Evolutionary conservation across 1,284 basidiomycete species (phyloP), one percentile per base, ranked within the genome.

Genomic region (Leccinum cinnamomeum): DNA sequence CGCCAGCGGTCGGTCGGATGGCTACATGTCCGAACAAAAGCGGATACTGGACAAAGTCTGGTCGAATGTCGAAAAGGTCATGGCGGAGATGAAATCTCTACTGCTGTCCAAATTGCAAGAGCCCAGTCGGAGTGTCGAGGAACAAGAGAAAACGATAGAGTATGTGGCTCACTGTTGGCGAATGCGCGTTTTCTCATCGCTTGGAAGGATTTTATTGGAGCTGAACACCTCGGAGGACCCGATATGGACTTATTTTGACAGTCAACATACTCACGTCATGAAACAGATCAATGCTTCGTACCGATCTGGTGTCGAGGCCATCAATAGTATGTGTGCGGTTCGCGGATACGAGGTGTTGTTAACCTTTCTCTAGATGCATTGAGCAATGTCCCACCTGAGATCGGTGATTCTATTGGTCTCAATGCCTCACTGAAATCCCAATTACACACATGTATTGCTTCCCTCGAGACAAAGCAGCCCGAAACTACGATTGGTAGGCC

Each of bases 131-230:
- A 88, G 85, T 54, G 85, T 97, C 4, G 97, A 99, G 63, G 97
- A 98, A 68, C 94, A 98, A 66, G 96, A 98, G 78, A 95, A 94
- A 80, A 98, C 94, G 1, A 92, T 99, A 56, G 96, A 99, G 95
- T 95, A 70, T 70, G 89, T 78, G 1, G 7, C 39, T 33, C 25
- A 53, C 67, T 23, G 37, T 67, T 35, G 30, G 56, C 59, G 41
- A 44, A 46, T 8, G 60, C 2, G 56, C 16, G 12, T 37, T 61
- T 7, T 20, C 60, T 64, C 39, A 70, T 53, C n/a, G 48, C 41
- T 11, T 3, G 41, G 5, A 70, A 96, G 94, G 71, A 89, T 95
- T 60, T 77, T 97, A 53, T 80, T 94, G 62, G 95, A 98, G 67
- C 78, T 98, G 63, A 91, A 91, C 69, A 80, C 84, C 0, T 84